Base-by-base conservation (phyloP, 2,329 filamentous ascomycete species). In the Aphanoascus verrucosus region DNA sequence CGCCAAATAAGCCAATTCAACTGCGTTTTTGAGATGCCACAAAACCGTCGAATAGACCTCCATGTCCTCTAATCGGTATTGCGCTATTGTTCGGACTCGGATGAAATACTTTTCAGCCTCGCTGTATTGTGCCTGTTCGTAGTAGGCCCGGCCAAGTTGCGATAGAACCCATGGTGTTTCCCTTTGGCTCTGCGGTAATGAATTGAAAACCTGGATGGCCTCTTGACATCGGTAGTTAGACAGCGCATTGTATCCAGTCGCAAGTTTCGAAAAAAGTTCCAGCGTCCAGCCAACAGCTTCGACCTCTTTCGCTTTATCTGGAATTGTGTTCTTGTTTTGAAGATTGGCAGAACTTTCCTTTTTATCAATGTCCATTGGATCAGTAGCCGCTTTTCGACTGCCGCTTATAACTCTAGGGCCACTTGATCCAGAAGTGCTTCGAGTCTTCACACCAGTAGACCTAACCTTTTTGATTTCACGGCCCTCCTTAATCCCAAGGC, bases 11-110 rank as follows among this genome's bases (percentile, higher is more conserved):
- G 91, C 90, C 19, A 98, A 77, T 57, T 96, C 88, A 0, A 89
- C 86, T 64, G 96, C 91, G 58, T 86, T 84, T 69, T 94, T 95
- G 57, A 96, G 74, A 68, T 96, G 90, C 93, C 94, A 98, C n/a
- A 98, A 77, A n/a, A 94, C 85, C 0, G 93, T 98, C 12, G 91
- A 97, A 70, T 95, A 98, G 35, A 97, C 84, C 66, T 98, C 93
- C 90, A 97, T 96, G 64, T 96, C 90, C 65, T 94, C 86, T 43
- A 94, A 77, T 3, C 88, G 82, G 1, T 87, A 86, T 0, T 91
- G 91, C 11, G 87, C 84, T 60, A 93, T 77, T 32, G 84, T 80
- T 49, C 88, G 83, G 59, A 98, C 80, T 53, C 83, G 82, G 55
- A 82, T 78, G 67, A 95, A 98, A 63, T 84, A 86, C 59, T 86